Evolutionary conservation across 306 rosid species (phyloP).

Genomic region (Oemleria cerasiformis): DNA sequence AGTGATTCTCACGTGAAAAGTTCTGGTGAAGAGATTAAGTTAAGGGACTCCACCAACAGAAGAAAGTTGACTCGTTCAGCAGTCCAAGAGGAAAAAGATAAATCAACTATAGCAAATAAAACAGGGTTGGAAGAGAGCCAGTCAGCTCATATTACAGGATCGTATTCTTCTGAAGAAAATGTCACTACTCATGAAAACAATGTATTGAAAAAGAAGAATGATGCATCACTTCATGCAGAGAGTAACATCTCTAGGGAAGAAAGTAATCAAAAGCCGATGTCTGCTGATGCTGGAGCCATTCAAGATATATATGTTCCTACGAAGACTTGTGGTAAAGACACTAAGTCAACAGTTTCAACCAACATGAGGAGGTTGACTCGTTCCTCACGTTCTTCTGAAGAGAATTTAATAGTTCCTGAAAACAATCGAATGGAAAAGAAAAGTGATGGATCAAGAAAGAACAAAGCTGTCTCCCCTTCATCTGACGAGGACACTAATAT

Average conservation of each 20-base stretch:
- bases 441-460: background rate
- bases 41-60: background rate
- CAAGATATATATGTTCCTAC: conserved; percentile 5
- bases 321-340: conserved; percentile 5
- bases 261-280: background rate
- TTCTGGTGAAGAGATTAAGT: conserved; percentile 12
- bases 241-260: background rate
- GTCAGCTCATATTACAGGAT: conserved; percentile 1
- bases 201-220: conserved; percentile 11
- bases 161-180: conserved; percentile 5
- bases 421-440: background rate
- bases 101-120: background rate
- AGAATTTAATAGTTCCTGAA: background rate
- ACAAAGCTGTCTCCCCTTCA: background rate
- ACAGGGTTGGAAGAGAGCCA: conserved; percentile 9
- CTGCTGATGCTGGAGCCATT: background rate
- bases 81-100: conserved; percentile 10
- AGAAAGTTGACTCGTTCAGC: conserved; percentile 9
- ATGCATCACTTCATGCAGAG: background rate
- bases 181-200: background rate
- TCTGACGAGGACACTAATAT: background rate
- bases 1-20: background rate
- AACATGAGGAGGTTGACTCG: conserved; percentile 11
- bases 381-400: background rate
- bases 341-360: background rate